These are phyloP conservation scores for Boletus sp. DNA, from an alignment of 768 basidiomycete genomes.

Conservation along the genomic window DNA sequence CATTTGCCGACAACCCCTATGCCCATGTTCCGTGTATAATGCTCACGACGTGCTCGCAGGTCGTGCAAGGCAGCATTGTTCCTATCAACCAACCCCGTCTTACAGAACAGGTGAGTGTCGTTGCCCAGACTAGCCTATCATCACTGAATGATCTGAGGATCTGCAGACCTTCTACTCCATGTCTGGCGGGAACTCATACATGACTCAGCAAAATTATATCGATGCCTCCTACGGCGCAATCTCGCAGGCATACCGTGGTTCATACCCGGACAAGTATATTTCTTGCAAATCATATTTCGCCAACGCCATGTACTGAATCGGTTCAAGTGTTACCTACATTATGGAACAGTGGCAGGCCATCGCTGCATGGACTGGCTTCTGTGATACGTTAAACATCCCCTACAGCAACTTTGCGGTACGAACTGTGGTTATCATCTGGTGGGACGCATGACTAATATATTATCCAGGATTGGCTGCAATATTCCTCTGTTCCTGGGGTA, in stretches of 20 bases:
- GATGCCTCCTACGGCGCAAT: conserved; percentile 20
- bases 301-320: background rate
- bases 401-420: conserved; percentile 20
- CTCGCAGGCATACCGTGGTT: conserved; percentile 15
- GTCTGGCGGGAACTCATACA: conserved; percentile 18
- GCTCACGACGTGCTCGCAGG: conserved; percentile 15
- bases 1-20: conserved; percentile 18
- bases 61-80: conserved; percentile 4
- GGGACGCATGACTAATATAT: background rate
- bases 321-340: conserved; percentile 4
- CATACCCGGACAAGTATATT: conserved; percentile 15
- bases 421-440: background rate
- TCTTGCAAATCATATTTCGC: background rate
- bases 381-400: conserved; percentile 21
- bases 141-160: background rate
- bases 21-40: conserved; percentile 18
- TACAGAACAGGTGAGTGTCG: conserved; percentile 9
- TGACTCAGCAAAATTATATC: conserved; percentile 23
- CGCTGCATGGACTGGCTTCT: conserved; percentile 24
- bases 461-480: conserved; percentile 23
- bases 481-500: conserved; percentile 17
- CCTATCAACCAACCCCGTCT: conserved; percentile 17
- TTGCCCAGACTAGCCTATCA: background rate
- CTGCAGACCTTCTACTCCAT: conserved; percentile 17
- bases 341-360: conserved; percentile 15